Base-by-base conservation (phyloP, 1,284 basidiomycete species). In the Ceratobasidium sp. region DNA sequence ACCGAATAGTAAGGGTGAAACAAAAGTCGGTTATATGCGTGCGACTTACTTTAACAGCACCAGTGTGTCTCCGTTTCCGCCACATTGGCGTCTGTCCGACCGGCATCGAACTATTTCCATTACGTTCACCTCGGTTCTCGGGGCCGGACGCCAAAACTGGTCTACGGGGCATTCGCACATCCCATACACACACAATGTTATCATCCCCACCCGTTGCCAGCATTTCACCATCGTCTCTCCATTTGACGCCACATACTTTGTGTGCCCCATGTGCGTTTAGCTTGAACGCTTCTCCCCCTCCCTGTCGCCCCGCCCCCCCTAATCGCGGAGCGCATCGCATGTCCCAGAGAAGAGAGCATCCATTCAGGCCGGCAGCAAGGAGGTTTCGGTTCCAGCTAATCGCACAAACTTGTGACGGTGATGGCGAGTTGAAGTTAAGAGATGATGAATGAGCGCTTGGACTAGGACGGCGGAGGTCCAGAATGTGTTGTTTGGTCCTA, bases 101-200 rank as follows among this genome's bases (percentile, higher is more conserved):
- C 1, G 92, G 90, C 84, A 0, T 13, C 87, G 86, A 41, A 87
- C 84, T 39, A 46, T 13, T 16, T 37, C 66, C 41, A 16, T 14
- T 48, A 31, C 46, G 46, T 51, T 34, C 62, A 19, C 19, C 14
- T 2, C 29, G 7, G 13, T 37, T 29, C 11, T 37, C 46, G 46
- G 46, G n/a, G 9, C n/a, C 39, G 41, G 66, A 71, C 6, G 54
- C 56, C 27, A 1, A 83, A 27, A 62, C 46, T 9, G 69, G 69
- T 22, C 58, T 19, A 43, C 48, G 58, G 14, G 81, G 81, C 0
- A 93, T 83, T 41, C 94, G 86, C 0, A 91, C 90, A 79, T 98
- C 96, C 96, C 96, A 98, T 69, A 97, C 92, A 81, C 98, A 97
- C 74, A 98, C 95, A 16, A 97, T 93, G 78, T 98, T 98, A 82